A percentile compares a stretch with the other conserved stretches of the same genome.
Evolutionary conservation across 306 rosid species (phyloP).

Genomic region (Acacia melanoxylon): DNA sequence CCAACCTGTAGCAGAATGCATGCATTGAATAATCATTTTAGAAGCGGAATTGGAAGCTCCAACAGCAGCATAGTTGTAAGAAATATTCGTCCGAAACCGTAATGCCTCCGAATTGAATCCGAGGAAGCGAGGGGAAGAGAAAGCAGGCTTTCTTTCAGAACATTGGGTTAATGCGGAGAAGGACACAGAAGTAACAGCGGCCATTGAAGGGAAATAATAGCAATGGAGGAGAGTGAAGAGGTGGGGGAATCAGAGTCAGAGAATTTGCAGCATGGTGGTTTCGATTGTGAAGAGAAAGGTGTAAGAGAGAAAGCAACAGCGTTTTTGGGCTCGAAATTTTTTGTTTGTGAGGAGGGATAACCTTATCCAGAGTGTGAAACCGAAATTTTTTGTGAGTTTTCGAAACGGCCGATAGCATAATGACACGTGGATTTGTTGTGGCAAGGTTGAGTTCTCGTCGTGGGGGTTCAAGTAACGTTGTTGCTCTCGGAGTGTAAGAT

Average conservation of each 20-base stretch:
- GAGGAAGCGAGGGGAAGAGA: conserved; percentile 48
- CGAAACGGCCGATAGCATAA: conserved; percentile 15
- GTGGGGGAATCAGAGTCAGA: conserved; percentile 22
- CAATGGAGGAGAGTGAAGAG: conserved; percentile 11
- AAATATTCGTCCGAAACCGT: conserved; percentile 47
- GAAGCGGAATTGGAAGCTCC: conserved; percentile 52
- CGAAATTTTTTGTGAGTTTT: conserved; percentile 23
- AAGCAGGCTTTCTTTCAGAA: conserved; percentile 46
- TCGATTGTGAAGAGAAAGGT: conserved; percentile 6
- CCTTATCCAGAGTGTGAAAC: conserved; percentile 70
- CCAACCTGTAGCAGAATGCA: conserved; percentile 63
- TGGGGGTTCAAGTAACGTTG: background rate
- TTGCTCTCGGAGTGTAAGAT: background rate
- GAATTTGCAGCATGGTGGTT: conserved; percentile 4
- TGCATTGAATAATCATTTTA: conserved; percentile 63
- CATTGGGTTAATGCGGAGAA: conserved; percentile 65
- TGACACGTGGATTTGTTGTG: conserved; percentile 38
- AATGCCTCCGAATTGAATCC: conserved; percentile 50
- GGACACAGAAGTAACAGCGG: conserved; percentile 68
- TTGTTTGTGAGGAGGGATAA: conserved; percentile 12
- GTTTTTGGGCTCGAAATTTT: conserved; percentile 7
- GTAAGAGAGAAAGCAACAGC: conserved; percentile 17
- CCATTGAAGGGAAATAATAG: conserved; percentile 44
- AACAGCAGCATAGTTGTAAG: conserved; percentile 34
- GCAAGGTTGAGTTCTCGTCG: background rate